Conservation (phyloP, 2,329 filamentous ascomycete species). For the Aspergillus sp. region DNA sequence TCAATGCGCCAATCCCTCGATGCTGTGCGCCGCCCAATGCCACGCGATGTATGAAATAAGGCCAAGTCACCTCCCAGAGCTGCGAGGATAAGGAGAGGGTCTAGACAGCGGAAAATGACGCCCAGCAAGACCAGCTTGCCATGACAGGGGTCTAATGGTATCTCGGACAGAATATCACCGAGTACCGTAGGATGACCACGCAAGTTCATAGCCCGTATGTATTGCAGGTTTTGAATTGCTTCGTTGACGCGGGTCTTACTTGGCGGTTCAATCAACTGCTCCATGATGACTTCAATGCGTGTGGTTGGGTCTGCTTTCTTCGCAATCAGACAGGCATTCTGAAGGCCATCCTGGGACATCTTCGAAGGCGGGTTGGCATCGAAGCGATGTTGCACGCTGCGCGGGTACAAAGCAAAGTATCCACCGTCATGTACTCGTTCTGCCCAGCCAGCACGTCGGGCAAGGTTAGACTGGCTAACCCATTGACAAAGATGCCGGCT, state of each 20-base stretch:
- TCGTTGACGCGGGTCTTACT: constrained; percentile 26
- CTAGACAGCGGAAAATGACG: constrained; percentile 46
- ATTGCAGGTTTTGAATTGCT: constrained; percentile 34
- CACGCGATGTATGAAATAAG: constrained; percentile 26
- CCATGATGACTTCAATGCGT: constrained; percentile 37
- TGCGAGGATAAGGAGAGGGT: constrained; percentile 44
- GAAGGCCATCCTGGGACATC: constrained; percentile 40
- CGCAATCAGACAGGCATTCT: constrained; percentile 39
- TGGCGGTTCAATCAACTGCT: constrained; percentile 42
- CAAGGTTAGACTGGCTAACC: constrained; percentile 43
- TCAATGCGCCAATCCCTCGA: constrained; percentile 17
- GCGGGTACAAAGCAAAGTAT: constrained; percentile 45
- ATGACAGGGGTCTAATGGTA: constrained; percentile 40
- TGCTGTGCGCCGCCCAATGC: constrained; percentile 17
- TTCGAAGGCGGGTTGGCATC: constrained; percentile 30
- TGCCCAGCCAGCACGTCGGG: constrained; percentile 46
- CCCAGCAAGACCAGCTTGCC: constrained; percentile 48
- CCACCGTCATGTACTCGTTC: constrained; percentile 44
- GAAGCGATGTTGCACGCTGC: constrained; percentile 28
- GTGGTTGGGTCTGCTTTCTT: constrained; percentile 34
- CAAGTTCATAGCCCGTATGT: constrained; percentile 38
- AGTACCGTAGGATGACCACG: constrained; percentile 41
- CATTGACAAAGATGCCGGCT: constrained; percentile 37
- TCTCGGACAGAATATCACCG: constrained; percentile 37
- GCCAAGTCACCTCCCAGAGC: constrained; percentile 26